phyloP scores from a whole-genome alignment of 2,329 filamentous ascomycete genomes.

The Chaetomiaceae sp. region DNA sequence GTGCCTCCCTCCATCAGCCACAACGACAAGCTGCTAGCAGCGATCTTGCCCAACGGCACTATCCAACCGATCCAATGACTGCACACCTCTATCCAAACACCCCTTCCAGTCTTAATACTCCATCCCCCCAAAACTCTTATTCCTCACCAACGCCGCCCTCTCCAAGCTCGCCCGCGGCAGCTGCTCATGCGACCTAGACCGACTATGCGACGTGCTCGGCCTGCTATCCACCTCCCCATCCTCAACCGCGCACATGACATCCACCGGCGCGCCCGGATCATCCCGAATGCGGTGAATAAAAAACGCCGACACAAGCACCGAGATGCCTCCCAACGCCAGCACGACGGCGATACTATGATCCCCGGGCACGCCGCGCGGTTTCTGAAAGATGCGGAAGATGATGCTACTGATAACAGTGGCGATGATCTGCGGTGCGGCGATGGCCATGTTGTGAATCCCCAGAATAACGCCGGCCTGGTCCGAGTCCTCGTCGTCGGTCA shows the following conservation, averaged over 20 bases:
- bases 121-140: constrained; percentile 46
- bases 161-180: constrained; percentile 42
- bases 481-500: constrained; percentile 36
- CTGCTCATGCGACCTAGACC: constrained; percentile 40
- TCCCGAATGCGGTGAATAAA: constrained; percentile 66
- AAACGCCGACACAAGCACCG: constrained; percentile 71
- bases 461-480: constrained; percentile 87
- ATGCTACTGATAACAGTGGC: constrained; percentile 79
- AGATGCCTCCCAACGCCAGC: constrained; percentile 75
- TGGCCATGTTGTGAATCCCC: constrained; percentile 92
- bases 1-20: too few relatives aligned
- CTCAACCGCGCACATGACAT: constrained; percentile 40
- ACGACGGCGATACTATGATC: constrained; percentile 87
- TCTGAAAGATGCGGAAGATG: constrained; percentile 83
- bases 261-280: constrained; percentile 41
- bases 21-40: too few relatives aligned
- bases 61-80: neutral
- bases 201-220: constrained; percentile 31
- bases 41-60: neutral
- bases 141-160: constrained; percentile 44
- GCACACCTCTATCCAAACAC: neutral
- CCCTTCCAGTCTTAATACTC: constrained; percentile 36
- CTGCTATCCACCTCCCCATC: constrained; percentile 36
- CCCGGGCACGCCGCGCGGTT: constrained; percentile 76
- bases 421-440: constrained; percentile 86